These are phyloP conservation scores for Anthracocystis setariae DNA, from an alignment of 1,284 basidiomycete genomes.

Conservation along the genomic window DNA sequence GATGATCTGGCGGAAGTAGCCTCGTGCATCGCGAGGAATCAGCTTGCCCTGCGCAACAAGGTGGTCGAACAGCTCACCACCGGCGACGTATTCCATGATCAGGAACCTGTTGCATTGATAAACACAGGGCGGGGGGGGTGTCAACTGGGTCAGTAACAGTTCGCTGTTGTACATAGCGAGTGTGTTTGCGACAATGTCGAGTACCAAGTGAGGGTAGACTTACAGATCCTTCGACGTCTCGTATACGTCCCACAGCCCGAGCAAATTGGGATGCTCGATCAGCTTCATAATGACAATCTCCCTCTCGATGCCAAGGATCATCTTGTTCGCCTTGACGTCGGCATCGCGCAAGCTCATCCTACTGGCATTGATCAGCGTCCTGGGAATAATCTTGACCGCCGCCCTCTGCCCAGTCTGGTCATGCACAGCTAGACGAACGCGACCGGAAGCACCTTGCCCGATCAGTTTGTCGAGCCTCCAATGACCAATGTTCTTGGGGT, in stretches of 20 bases:
- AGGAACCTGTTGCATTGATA: conserved; percentile 70
- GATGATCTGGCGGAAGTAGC: conserved; percentile 97
- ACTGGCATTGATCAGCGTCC: conserved; percentile 78
- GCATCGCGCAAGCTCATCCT: conserved; percentile 78
- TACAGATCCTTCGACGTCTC: conserved; percentile 86
- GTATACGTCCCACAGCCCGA: conserved; percentile 96
- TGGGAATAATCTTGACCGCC: conserved; percentile 96
- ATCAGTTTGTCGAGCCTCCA: conserved; percentile 95
- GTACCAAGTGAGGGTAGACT: background rate
- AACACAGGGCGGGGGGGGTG: no score
- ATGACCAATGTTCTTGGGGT: conserved; percentile 76
- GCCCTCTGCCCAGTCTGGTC: conserved; percentile 87
- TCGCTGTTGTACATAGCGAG: background rate
- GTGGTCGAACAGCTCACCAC: conserved; percentile 96
- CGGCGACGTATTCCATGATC: conserved; percentile 95
- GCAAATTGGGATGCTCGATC: conserved; percentile 94
- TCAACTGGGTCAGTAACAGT: background rate
- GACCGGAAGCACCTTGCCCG: conserved; percentile 83
- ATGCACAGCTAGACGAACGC: conserved; percentile 90
- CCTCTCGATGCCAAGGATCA: conserved; percentile 86
- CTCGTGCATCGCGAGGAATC: conserved; percentile 81
- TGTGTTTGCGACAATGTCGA: background rate
- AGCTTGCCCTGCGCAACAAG: conserved; percentile 87
- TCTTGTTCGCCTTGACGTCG: conserved; percentile 79
- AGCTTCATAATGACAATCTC: conserved; percentile 99